Base-by-base conservation (phyloP, 148 eudicot species). In the Pharnaceum exiguum region DNA sequence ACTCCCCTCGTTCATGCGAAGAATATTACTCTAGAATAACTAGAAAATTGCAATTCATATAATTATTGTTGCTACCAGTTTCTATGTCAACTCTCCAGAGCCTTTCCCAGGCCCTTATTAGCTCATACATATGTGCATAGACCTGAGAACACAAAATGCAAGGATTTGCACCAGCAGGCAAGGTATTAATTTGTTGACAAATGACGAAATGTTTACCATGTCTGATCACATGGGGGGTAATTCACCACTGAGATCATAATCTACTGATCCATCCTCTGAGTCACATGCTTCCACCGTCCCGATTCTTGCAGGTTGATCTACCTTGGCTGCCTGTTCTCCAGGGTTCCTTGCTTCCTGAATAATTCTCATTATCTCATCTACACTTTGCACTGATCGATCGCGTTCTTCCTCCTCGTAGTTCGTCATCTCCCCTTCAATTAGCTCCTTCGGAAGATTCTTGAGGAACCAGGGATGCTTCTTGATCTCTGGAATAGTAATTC, bases 381-480 rank as follows among this genome's bases (percentile, higher is more conserved):
- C 83, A 17, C 81, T 79, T 62, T 88, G 91, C 29, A 70, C 55
- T 16, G 57, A 49, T 40, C 69, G 45, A 27, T 59, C 68, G 3
- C 45, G 42, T 15, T 54, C 57, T 23, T 57, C 46, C 19, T 66
- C 63, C 3, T 8, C 47, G 6, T 70, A 50, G 56, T 74, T 65
- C 37, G 82, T 67, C 55, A 72, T 73, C 60, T 79, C 78, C 1
- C 73, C 91, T 64, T 84, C 84, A 0, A 79, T 75, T 52, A 82
- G 42, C 17, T 82, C 83, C 69, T 75, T 68, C 2, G 80, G 77
- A 33, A 78, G 13, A 51, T 79, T 85, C 54, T 77, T 87, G 16
- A 91, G 62, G 62, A 84, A 90, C 97, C 97, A 90, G 0, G 86
- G 89, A 58, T 84, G 87, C 27, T 71, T 69, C 51, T 80, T 90